Conservation (phyloP, 139 green algal genomes). For the Volvox africanus region DNA sequence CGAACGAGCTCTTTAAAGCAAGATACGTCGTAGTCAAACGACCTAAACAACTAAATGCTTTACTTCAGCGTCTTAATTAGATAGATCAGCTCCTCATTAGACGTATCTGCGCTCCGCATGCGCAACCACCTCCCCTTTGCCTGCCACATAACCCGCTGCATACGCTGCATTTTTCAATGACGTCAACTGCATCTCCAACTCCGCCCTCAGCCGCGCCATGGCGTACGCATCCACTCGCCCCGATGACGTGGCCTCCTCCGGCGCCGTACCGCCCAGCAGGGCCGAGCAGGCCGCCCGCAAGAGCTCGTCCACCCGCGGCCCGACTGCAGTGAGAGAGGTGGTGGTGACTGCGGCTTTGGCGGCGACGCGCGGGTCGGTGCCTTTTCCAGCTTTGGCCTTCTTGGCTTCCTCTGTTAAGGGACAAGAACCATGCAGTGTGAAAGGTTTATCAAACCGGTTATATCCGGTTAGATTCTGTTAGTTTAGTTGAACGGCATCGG, state of each 20-base stretch:
- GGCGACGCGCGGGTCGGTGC: background rate
- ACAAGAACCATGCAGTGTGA: background rate
- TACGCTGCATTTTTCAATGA: constrained; percentile 79
- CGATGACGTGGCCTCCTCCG: background rate
- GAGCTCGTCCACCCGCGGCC: constrained; percentile 45
- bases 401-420: constrained; percentile 23
- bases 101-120: constrained; percentile 54
- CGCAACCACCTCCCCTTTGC: constrained; percentile 69
- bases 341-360: background rate
- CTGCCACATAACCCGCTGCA: constrained; percentile 69
- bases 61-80: too few species aligned
- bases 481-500: too few species aligned
- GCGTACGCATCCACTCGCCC: constrained; percentile 51
- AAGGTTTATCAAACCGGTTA: too few species aligned
- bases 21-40: too few species aligned
- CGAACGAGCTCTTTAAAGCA: too few species aligned
- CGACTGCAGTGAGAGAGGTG: constrained; percentile 49
- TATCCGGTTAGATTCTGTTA: too few species aligned
- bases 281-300: constrained; percentile 31
- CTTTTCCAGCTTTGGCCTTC: constrained; percentile 33
- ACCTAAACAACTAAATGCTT: too few species aligned
- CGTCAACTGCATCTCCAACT: constrained; percentile 75
- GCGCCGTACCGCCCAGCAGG: constrained; percentile 24
- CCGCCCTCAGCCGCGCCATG: constrained; percentile 64
- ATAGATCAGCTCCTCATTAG: too few species aligned